Evolutionary conservation across 306 rosid species (phyloP).

Genomic region (Inga leiocalycina): DNA sequence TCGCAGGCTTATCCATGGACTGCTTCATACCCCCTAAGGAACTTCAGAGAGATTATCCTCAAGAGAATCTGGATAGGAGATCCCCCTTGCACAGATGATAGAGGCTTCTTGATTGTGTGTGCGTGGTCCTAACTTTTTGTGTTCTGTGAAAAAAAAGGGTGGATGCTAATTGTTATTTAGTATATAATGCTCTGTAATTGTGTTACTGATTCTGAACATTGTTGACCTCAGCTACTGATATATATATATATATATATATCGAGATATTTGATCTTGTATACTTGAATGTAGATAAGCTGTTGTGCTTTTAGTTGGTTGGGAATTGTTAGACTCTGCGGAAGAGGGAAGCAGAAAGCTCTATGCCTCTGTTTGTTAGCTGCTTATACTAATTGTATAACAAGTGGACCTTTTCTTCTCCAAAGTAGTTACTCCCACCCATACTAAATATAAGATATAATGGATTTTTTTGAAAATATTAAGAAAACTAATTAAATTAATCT

Average conservation of each 20-base stretch:
- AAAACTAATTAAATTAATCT: no score
- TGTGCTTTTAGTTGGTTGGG: not conserved
- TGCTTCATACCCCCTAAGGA: conserved; percentile 89
- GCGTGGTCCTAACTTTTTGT: not conserved
- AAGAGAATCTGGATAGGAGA: conserved; percentile 60
- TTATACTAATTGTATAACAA: not conserved
- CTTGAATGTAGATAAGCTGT: not conserved
- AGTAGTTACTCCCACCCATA: not conserved
- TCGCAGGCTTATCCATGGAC: conserved; percentile 78
- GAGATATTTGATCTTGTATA: not conserved
- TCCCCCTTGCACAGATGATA: conserved; percentile 49
- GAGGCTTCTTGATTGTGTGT: conserved; percentile 6
- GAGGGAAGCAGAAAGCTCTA: not conserved
- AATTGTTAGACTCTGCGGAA: not conserved
- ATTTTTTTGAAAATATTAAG: no score
- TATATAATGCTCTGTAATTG: conserved; percentile 41
- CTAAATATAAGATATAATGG: no score
- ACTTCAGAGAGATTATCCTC: conserved; percentile 48
- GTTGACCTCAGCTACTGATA: conserved; percentile 8
- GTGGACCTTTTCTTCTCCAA: not conserved
- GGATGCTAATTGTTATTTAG: conserved; percentile 32
- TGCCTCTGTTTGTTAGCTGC: not conserved
- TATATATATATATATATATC: not conserved
- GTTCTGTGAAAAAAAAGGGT: not conserved
- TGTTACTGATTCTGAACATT: conserved; percentile 9